These are phyloP conservation scores for Chrysoporthe puriensis DNA, from an alignment of 2,329 filamentous ascomycete species.

Conservation along the genomic window DNA sequence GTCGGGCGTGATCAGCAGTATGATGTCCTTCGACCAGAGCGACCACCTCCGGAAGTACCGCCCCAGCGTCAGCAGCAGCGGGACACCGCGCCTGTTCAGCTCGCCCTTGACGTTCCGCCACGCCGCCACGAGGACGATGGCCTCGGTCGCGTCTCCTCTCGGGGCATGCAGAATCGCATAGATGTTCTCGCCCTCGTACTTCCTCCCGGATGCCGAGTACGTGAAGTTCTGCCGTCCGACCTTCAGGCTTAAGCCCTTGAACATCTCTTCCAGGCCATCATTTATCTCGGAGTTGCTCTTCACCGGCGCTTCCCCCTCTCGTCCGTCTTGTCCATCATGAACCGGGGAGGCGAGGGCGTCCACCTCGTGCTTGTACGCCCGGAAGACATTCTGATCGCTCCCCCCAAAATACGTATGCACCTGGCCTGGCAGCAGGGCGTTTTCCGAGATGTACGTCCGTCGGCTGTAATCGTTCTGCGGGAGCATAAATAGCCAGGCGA, in stretches of 20 bases:
- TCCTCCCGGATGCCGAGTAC: conserved; percentile 77
- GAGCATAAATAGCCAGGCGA: conserved; percentile 87
- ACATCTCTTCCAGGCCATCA: conserved; percentile 73
- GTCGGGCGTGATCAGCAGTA: conserved; percentile 86
- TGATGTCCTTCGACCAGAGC: conserved; percentile 98
- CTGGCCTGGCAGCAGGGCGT: conserved; percentile 91
- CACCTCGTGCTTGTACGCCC: conserved; percentile 86
- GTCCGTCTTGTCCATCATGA: conserved; percentile 47
- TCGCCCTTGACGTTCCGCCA: conserved; percentile 82
- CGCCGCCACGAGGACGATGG: conserved; percentile 87
- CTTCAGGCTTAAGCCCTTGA: conserved; percentile 81
- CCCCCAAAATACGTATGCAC: conserved; percentile 98
- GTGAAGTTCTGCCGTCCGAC: conserved; percentile 86
- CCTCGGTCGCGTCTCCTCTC: conserved; percentile 93
- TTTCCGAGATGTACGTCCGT: conserved; percentile 94
- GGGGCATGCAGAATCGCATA: conserved; percentile 94
- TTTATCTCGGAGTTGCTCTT: conserved; percentile 54
- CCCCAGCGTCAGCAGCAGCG: conserved; percentile 82
- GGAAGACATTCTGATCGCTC: conserved; percentile 92
- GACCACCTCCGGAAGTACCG: conserved; percentile 98
- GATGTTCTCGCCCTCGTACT: conserved; percentile 81
- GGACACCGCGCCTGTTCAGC: conserved; percentile 84
- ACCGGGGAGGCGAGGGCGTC: conserved; percentile 56
- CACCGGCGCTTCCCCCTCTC: neutral
- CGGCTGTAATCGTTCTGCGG: conserved; percentile 91